Evolutionary conservation across 75 land plant species (phyloP).

Genomic region (Chamaecyparis obtusa): DNA sequence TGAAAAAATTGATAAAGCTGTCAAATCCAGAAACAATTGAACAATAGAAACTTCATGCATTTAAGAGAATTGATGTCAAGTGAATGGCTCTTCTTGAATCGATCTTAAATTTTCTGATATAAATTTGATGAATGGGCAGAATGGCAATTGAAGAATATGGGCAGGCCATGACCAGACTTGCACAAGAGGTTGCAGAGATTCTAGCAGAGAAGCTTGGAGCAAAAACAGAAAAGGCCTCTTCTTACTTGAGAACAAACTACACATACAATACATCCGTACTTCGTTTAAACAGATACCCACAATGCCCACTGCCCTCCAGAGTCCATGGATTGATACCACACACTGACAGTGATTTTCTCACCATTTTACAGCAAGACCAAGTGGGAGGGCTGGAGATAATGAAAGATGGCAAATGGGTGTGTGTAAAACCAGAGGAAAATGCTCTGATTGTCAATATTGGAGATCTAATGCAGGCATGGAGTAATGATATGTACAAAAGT

Average conservation of each 20-base stretch:
- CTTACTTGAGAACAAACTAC: conserved; percentile 28
- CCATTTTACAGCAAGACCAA: conserved; percentile 64
- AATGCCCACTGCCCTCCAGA: conserved; percentile 47
- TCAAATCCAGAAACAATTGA: too few relatives aligned
- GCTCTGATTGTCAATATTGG: conserved; percentile 87
- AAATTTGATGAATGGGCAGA: conserved; percentile 9
- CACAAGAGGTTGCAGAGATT: conserved; percentile 29
- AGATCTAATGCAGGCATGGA: conserved; percentile 80
- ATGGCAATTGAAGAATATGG: conserved; percentile 38
- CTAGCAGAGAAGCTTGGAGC: conserved; percentile 38
- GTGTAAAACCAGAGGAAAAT: conserved; percentile 60
- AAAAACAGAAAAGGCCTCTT: not conserved
- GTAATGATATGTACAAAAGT: conserved; percentile 72
- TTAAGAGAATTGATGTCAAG: too few relatives aligned
- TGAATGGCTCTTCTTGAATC: not conserved
- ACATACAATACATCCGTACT: conserved; percentile 37
- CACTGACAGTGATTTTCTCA: conserved; percentile 67
- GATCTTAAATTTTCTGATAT: not conserved
- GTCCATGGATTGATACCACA: conserved; percentile 58
- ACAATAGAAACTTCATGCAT: too few relatives aligned
- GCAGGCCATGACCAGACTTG: conserved; percentile 31
- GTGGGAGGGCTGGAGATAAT: conserved; percentile 73
- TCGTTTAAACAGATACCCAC: conserved; percentile 60
- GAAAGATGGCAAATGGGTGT: conserved; percentile 67
- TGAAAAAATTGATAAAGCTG: too few relatives aligned